Conservation (phyloP, 495 filamentous ascomycete genomes). For the Hypoxylon fragiforme region DNA sequence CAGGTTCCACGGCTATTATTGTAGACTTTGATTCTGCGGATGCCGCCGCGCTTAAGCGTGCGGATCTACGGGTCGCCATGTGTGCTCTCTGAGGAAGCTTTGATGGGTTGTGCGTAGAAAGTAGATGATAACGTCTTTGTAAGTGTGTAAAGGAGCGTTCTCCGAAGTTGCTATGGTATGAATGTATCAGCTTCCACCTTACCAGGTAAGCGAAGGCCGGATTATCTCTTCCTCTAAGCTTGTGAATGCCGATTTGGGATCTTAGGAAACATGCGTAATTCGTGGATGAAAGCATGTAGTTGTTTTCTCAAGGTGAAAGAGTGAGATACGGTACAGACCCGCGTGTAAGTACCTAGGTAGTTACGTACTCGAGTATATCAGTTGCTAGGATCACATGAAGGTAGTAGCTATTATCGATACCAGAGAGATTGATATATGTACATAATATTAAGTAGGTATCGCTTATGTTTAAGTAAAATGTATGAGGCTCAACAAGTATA, state of each 20-base stretch:
- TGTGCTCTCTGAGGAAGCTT: conserved; percentile 7
- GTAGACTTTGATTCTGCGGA: conserved; percentile 22
- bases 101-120: not conserved
- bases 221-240: not conserved
- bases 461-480: too few species aligned
- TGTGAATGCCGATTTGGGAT: not conserved
- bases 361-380: too few species aligned
- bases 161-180: not conserved
- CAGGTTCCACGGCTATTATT: not conserved
- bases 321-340: too few species aligned
- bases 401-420: too few species aligned
- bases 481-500: not conserved
- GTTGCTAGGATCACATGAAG: too few species aligned
- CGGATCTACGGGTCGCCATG: conserved; percentile 62
- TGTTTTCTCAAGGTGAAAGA: not conserved
- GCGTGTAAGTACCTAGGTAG: too few species aligned
- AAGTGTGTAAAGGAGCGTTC: not conserved
- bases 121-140: not conserved
- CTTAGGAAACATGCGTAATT: conserved; percentile 11
- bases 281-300: not conserved
- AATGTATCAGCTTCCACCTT: not conserved
- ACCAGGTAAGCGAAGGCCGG: not conserved
- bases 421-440: too few species aligned
- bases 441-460: too few species aligned
- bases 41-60: conserved; percentile 55